These are phyloP conservation scores for Persicaria tinctoria DNA, from an alignment of 148 eudicot genomes.

Conservation along the genomic window DNA sequence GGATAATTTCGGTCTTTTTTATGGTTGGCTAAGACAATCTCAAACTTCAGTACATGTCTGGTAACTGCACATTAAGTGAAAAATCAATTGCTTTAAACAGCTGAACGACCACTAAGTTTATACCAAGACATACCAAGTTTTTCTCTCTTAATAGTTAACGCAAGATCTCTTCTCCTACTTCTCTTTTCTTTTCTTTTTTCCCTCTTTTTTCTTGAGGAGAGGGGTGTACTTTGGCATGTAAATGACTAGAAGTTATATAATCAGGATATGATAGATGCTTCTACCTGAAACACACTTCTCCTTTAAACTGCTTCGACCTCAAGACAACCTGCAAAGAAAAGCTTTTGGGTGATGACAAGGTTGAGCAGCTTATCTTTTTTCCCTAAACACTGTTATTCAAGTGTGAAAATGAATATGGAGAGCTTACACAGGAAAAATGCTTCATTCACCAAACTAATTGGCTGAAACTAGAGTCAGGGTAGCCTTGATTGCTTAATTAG, in stretches of 20 bases:
- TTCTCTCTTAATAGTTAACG: background rate
- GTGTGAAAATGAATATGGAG: background rate
- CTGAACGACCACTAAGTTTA: background rate
- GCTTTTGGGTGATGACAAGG: conserved; percentile 8
- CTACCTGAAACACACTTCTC: conserved; percentile 89
- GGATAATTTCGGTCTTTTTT: background rate
- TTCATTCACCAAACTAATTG: background rate
- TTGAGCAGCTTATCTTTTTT: background rate
- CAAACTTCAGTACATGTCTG: background rate
- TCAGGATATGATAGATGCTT: conserved; percentile 5
- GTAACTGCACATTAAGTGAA: background rate
- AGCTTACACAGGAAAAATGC: background rate
- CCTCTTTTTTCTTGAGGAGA: background rate
- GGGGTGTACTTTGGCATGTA: conserved; percentile 3
- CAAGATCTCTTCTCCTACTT: background rate
- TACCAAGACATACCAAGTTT: background rate
- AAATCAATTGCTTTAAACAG: background rate
- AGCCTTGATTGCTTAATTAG: background rate
- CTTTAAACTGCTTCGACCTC: conserved; percentile 71
- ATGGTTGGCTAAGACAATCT: background rate
- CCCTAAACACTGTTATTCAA: background rate
- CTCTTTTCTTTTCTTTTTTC: background rate
- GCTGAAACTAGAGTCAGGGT: background rate
- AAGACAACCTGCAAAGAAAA: conserved; percentile 46
- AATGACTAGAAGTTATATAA: background rate